Conservation (phyloP, 352 stramenopile species). For the Peronospora belbahrii region DNA sequence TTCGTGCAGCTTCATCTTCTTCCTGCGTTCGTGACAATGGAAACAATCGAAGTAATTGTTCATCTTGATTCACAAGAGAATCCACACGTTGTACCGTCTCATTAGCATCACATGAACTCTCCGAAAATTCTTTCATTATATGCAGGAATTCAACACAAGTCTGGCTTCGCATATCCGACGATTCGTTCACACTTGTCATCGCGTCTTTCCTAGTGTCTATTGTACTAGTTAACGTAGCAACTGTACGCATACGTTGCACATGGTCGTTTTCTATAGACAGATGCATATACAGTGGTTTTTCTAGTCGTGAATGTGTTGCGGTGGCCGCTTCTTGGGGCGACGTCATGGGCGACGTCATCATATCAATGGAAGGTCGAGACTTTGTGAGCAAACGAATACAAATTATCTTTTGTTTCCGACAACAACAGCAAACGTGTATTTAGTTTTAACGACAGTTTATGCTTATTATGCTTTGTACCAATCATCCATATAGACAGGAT, state of each 20-base stretch:
- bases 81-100: slow-evolving; percentile 60
- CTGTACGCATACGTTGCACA: background rate
- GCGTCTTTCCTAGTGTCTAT: slow-evolving; percentile 15
- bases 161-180: slow-evolving; percentile 37
- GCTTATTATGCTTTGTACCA: background rate
- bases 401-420: slow-evolving; percentile 33
- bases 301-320: slow-evolving; percentile 5
- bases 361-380: slow-evolving; percentile 13
- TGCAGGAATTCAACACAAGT: slow-evolving; percentile 60
- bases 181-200: slow-evolving; percentile 9
- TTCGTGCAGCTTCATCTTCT: slow-evolving; percentile 18
- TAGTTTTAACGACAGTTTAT: background rate
- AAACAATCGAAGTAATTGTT: slow-evolving; percentile 47
- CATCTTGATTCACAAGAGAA: slow-evolving; percentile 53
- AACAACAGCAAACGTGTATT: slow-evolving; percentile 17
- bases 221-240: background rate
- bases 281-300: slow-evolving; percentile 7
- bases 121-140: slow-evolving; percentile 71
- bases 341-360: slow-evolving; percentile 30
- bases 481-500: background rate
- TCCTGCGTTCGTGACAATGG: slow-evolving; percentile 28
- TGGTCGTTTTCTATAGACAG: background rate
- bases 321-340: slow-evolving; percentile 23
- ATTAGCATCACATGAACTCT: slow-evolving; percentile 53
- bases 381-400: slow-evolving; percentile 20